Conservation (phyloP, 164 flowering plant species). For the Echeveria elegans region DNA sequence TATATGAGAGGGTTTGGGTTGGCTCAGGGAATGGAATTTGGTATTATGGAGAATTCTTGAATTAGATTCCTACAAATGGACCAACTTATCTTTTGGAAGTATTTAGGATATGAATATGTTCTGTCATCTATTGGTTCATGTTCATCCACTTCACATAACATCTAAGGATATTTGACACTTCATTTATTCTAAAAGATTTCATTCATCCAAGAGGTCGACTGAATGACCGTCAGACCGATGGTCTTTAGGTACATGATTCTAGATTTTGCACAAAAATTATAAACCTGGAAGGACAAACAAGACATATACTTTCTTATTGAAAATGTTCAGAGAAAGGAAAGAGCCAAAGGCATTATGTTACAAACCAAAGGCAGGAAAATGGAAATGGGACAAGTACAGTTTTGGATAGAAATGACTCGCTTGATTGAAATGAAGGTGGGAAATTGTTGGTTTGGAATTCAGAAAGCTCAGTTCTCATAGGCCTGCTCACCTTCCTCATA, state of each 20-base stretch:
- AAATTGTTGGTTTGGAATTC: background rate
- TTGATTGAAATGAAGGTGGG: background rate
- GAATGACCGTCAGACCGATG: too few relatives aligned
- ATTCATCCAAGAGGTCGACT: too few relatives aligned
- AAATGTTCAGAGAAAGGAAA: background rate
- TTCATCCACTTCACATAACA: slow-evolving; percentile 1
- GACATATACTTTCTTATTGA: background rate
- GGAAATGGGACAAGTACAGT: background rate
- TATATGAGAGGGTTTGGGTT: background rate
- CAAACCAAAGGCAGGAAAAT: background rate
- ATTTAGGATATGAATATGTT: background rate
- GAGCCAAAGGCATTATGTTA: background rate
- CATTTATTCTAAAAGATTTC: too few relatives aligned
- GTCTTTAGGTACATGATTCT: too few relatives aligned
- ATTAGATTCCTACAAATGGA: background rate
- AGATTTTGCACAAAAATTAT: too few relatives aligned
- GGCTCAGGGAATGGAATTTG: background rate
- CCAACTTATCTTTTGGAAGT: background rate
- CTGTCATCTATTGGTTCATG: background rate
- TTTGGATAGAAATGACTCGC: background rate
- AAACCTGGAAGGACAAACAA: background rate
- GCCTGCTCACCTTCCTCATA: slow-evolving; percentile 36
- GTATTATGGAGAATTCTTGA: background rate
- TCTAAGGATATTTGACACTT: too few relatives aligned
- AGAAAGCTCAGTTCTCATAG: slow-evolving; percentile 17